These are phyloP conservation scores for Talaromyces sp. DNA, from an alignment of 2,329 filamentous ascomycete genomes.

Conservation along the genomic window DNA sequence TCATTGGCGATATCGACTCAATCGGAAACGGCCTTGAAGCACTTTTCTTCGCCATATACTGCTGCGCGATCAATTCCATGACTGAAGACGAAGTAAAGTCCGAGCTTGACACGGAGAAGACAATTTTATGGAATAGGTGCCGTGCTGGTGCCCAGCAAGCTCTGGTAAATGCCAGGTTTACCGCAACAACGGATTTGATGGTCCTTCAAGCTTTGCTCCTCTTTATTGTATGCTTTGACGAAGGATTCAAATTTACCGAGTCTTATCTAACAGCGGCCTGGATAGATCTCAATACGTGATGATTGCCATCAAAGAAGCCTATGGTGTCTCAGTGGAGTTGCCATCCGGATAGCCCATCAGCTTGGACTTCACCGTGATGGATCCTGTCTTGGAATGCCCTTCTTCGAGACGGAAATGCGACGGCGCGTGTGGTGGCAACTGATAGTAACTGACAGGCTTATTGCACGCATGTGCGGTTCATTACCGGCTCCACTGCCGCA, in stretches of 20 bases:
- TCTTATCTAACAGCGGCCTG: neutral
- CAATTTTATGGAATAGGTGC: neutral
- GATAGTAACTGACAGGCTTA: neutral
- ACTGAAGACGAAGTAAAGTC: neutral
- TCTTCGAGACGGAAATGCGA: constrained; percentile 64
- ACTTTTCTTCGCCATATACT: constrained; percentile 67
- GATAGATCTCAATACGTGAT: neutral
- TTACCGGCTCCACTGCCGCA: neutral
- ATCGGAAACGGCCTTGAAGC: constrained; percentile 57
- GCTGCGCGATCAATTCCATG: constrained; percentile 39
- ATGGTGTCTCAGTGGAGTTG: constrained; percentile 49
- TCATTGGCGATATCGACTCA: constrained; percentile 51
- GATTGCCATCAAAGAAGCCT: neutral
- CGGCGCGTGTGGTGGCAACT: constrained; percentile 48
- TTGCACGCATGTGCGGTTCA: neutral
- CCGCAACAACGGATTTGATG: neutral
- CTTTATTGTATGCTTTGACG: neutral
- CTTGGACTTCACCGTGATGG: constrained; percentile 64
- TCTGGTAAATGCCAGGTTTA: neutral
- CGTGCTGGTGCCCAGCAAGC: neutral
- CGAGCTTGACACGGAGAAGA: neutral
- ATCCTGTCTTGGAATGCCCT: constrained; percentile 50
- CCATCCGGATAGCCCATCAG: constrained; percentile 62
- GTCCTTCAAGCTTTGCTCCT: neutral
- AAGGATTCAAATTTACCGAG: neutral